Conservation (phyloP, 306 rosid genomes). For the Begonia masoniana region DNA sequence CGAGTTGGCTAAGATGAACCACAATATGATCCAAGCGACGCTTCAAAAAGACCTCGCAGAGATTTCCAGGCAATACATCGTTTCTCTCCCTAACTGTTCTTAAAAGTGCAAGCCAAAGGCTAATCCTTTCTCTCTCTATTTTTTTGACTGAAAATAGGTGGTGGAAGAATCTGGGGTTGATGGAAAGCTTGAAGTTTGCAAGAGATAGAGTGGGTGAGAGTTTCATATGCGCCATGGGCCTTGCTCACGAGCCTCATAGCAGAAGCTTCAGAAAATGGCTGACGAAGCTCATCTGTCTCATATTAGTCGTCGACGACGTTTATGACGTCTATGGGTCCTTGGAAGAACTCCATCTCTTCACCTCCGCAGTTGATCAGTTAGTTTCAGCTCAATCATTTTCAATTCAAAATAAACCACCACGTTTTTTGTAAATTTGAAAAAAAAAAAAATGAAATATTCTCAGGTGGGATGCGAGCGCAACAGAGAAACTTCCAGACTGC, state of each 20-base stretch:
- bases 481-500: conserved; percentile 27
- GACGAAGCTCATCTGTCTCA: conserved; percentile 34
- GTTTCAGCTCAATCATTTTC: background rate
- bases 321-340: conserved; percentile 47
- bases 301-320: conserved; percentile 39
- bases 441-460: background rate
- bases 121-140: background rate
- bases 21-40: conserved; percentile 28
- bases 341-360: conserved; percentile 42
- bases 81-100: too few species aligned
- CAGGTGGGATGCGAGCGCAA: conserved; percentile 44
- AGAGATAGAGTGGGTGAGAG: conserved; percentile 57
- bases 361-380: conserved; percentile 38
- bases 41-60: conserved; percentile 40
- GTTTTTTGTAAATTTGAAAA: background rate
- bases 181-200: conserved; percentile 30
- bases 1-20: conserved; percentile 34
- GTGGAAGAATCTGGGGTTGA: conserved; percentile 51
- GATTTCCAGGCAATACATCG: conserved; percentile 21
- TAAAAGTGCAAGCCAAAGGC: too few species aligned
- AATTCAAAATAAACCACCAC: background rate
- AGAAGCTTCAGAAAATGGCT: conserved; percentile 44
- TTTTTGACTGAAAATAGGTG: conserved; percentile 28
- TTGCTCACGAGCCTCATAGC: conserved; percentile 24
- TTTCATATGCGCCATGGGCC: conserved; percentile 47